phyloP scores from a whole-genome alignment of 2,329 filamentous ascomycete genomes.

The Aspergillus novoparasiticus region DNA sequence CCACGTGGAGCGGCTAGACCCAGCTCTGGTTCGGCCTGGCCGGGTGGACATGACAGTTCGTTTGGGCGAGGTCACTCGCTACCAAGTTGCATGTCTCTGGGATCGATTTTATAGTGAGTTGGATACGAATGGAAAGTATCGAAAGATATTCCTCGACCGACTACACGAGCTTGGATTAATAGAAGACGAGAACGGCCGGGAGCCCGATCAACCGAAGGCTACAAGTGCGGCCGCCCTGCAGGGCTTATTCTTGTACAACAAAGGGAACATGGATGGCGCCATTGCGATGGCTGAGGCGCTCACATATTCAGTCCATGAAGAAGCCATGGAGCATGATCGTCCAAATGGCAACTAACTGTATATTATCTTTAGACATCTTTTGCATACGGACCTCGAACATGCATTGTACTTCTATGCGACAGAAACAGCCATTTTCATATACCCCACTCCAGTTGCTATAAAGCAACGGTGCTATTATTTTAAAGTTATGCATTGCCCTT shows the following conservation, averaged over 20 bases:
- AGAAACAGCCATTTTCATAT: neutral
- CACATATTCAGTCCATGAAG: slow-evolving; percentile 34
- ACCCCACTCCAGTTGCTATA: neutral
- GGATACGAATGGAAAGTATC: slow-evolving; percentile 65
- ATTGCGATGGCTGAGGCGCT: slow-evolving; percentile 71
- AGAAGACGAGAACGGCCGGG: slow-evolving; percentile 55
- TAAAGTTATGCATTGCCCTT: neutral
- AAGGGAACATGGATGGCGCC: slow-evolving; percentile 83
- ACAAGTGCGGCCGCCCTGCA: slow-evolving; percentile 92
- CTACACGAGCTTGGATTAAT: slow-evolving; percentile 73
- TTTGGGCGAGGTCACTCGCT: slow-evolving; percentile 82
- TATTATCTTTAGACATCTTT: slow-evolving; percentile 14
- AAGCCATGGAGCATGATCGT: slow-evolving; percentile 25
- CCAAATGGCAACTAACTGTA: slow-evolving; percentile 21
- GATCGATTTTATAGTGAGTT: slow-evolving; percentile 90
- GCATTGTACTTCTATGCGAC: slow-evolving; percentile 2
- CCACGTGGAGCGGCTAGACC: slow-evolving; percentile 84
- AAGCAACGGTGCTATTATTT: neutral
- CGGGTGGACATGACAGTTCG: slow-evolving; percentile 91
- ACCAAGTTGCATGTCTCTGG: slow-evolving; percentile 87
- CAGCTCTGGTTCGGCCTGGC: slow-evolving; percentile 85
- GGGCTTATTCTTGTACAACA: slow-evolving; percentile 93
- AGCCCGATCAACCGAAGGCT: slow-evolving; percentile 49
- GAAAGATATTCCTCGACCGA: slow-evolving; percentile 69
- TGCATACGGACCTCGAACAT: neutral